Evolutionary conservation across 768 basidiomycete genomes (phyloP).

Genomic region (Kwoniella botswanensis): DNA sequence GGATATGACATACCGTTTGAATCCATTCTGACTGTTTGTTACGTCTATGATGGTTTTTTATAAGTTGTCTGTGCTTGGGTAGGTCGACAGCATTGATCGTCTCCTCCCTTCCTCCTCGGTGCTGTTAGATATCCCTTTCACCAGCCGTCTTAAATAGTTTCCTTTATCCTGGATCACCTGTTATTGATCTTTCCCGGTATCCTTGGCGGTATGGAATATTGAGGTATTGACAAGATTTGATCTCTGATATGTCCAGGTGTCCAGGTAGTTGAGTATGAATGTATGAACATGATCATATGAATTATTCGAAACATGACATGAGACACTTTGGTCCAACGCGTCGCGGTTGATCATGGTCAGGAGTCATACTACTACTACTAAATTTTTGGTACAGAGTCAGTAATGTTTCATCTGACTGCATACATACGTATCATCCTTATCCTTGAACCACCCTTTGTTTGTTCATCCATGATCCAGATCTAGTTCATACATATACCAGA

Average conservation of each 20-base stretch:
- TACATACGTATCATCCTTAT: neutral
- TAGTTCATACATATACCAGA: neutral
- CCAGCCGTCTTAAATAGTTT: neutral
- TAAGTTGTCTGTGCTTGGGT: constrained; percentile 2
- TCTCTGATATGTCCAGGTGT: neutral
- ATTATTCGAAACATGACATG: neutral
- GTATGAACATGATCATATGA: neutral
- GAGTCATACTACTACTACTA: neutral
- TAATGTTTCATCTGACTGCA: neutral
- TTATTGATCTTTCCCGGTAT: neutral
- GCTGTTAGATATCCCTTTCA: neutral
- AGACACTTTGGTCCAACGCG: neutral
- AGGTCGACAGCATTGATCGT: neutral
- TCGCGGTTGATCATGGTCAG: constrained; percentile 12
- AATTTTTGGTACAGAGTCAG: neutral
- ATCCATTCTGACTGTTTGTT: constrained; percentile 19
- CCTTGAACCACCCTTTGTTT: neutral
- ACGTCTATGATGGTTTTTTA: neutral
- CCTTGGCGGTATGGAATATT: neutral
- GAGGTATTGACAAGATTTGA: neutral
- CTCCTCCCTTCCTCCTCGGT: neutral
- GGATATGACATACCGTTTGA: constrained; percentile 25
- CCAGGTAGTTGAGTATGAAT: neutral
- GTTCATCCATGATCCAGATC: neutral
- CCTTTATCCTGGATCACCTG: neutral